Evolutionary conservation across 805 yeast species (phyloP).

Genomic region (Yamadazyma philogaea): DNA sequence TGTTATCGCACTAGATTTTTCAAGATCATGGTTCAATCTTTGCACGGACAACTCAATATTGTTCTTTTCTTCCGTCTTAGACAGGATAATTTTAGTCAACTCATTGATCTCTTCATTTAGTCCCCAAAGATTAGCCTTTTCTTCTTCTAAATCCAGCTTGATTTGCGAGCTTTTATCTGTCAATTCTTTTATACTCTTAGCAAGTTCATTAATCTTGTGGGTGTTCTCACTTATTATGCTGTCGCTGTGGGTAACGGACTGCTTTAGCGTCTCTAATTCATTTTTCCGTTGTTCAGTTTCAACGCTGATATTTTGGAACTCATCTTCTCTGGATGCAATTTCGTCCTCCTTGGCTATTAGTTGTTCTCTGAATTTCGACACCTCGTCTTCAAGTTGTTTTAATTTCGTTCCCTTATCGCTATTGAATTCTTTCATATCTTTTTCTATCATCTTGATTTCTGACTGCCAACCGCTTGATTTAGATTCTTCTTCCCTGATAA

Average conservation of each 20-base stretch:
- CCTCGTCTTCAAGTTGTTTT: conserved; percentile 56
- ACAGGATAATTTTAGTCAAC: conserved; percentile 44
- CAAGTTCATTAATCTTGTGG: conserved; percentile 22
- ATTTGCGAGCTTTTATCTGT: conserved; percentile 17
- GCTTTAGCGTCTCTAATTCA: conserved; percentile 50
- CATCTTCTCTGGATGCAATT: conserved; percentile 47
- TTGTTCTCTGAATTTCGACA: conserved; percentile 29
- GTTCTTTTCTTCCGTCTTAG: conserved; percentile 42
- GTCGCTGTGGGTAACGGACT: conserved; percentile 37
- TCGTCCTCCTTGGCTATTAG: conserved; percentile 40
- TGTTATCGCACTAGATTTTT: conserved; percentile 41
- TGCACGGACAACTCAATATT: conserved; percentile 52
- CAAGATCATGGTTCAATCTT: conserved; percentile 53
- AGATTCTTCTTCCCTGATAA: conserved; percentile 35
- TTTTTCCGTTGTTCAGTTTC: conserved; percentile 64
- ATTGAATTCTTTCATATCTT: conserved; percentile 79
- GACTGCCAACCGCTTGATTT: conserved; percentile 27
- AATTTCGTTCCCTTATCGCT: conserved; percentile 78
- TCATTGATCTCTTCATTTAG: conserved; percentile 75
- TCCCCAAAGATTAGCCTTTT: conserved; percentile 59
- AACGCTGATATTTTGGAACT: conserved; percentile 61
- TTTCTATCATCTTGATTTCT: conserved; percentile 56
- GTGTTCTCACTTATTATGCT: conserved; percentile 28
- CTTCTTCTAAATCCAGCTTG: conserved; percentile 43
- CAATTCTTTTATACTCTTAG: conserved; percentile 23